Evolutionary conservation across 1,139 yeast species (phyloP).

Genomic region (Debaryomyces sp.): DNA sequence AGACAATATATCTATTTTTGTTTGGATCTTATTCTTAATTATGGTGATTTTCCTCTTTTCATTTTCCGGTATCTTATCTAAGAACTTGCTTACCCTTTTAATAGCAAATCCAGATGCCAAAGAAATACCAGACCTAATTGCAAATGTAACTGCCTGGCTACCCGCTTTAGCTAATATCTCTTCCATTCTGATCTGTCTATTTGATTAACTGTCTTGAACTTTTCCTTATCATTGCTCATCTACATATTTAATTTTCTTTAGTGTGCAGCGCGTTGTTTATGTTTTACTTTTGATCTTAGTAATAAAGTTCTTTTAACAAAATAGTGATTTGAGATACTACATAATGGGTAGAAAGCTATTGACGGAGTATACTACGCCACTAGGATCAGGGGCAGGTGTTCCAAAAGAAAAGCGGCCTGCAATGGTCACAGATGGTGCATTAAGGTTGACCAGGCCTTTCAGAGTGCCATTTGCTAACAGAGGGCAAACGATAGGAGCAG

Average conservation of each 20-base stretch:
- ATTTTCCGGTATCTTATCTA: slow-evolving; percentile 62
- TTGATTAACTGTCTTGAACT: not conserved
- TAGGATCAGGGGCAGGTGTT: slow-evolving; percentile 50
- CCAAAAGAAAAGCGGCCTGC: slow-evolving; percentile 46
- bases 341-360: slow-evolving; percentile 39
- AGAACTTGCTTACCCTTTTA: slow-evolving; percentile 59
- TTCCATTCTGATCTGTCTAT: slow-evolving; percentile 32
- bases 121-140: slow-evolving; percentile 76
- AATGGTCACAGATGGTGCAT: slow-evolving; percentile 36
- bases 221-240: slow-evolving; percentile 4
- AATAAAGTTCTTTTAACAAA: not conserved
- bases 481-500: slow-evolving; percentile 15
- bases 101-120: slow-evolving; percentile 78
- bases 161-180: slow-evolving; percentile 61
- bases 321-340: not conserved
- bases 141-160: slow-evolving; percentile 78
- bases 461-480: slow-evolving; percentile 43
- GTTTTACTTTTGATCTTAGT: slow-evolving; percentile 6
- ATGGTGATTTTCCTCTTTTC: slow-evolving; percentile 50
- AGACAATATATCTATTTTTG: slow-evolving; percentile 64
- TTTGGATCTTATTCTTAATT: slow-evolving; percentile 50
- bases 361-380: slow-evolving; percentile 44
- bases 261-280: slow-evolving; percentile 5
- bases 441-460: slow-evolving; percentile 43
- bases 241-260: not conserved